Percentiles rank a stretch among this genome's conserved stretches.
Conservation (phyloP, 2,329 filamentous ascomycete species). For the Blastomyces percursus region DNA sequence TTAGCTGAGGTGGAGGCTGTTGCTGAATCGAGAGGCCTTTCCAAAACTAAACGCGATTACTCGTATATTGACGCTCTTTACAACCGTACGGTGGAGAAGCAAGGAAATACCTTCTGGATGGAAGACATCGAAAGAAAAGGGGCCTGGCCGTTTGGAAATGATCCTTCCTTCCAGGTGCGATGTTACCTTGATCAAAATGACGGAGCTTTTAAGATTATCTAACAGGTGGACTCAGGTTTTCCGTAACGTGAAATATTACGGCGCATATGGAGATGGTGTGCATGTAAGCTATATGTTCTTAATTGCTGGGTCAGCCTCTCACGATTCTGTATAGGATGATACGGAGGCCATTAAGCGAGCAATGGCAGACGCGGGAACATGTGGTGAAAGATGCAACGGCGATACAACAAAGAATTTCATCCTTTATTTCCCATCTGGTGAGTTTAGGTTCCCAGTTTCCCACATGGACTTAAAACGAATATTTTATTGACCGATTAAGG, state of each 20-base stretch:
- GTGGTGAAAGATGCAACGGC: constrained; percentile 14
- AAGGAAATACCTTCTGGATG: constrained; percentile 6
- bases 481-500: constrained; percentile 24
- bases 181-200: not conserved
- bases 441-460: not conserved
- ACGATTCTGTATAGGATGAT: constrained; percentile 5
- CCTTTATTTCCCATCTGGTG: constrained; percentile 45
- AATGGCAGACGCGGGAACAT: constrained; percentile 9
- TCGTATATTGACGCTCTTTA: not conserved
- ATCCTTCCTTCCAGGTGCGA: constrained; percentile 4
- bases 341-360: constrained; percentile 1
- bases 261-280: constrained; percentile 6
- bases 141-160: constrained; percentile 7
- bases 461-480: not conserved
- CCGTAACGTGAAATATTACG: constrained; percentile 8
- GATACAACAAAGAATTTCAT: constrained; percentile 16
- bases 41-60: constrained; percentile 1
- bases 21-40: not conserved
- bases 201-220: not conserved
- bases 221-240: constrained; percentile 1
- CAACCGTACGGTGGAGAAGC: not conserved
- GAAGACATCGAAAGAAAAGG: constrained; percentile 4
- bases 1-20: constrained; percentile 6
- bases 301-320: not conserved
- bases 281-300: not conserved